These are phyloP conservation scores for Calcarisporium arbuscula DNA, from an alignment of 2,329 filamentous ascomycete genomes.

Conservation along the genomic window DNA sequence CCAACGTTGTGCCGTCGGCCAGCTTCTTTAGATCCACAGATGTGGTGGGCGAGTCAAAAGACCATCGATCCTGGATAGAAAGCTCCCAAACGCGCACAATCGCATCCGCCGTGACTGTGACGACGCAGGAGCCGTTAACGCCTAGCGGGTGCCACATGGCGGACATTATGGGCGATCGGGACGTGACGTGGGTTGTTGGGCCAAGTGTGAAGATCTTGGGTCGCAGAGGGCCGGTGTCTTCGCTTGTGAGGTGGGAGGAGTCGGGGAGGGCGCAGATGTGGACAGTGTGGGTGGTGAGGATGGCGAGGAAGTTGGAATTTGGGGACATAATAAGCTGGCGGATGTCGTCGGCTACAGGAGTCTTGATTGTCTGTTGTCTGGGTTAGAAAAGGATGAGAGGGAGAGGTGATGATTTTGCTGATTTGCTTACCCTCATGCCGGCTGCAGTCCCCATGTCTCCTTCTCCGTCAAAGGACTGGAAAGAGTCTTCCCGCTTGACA, in stretches of 20 bases:
- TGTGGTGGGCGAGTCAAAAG: slow-evolving; percentile 76
- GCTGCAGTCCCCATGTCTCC: slow-evolving; percentile 18
- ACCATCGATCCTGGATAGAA: slow-evolving; percentile 75
- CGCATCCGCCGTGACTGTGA: slow-evolving; percentile 84
- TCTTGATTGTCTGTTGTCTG: slow-evolving; percentile 59
- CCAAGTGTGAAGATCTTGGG: slow-evolving; percentile 88
- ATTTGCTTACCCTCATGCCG: slow-evolving; percentile 26
- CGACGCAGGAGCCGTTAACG: slow-evolving; percentile 70
- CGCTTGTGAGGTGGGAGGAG: slow-evolving; percentile 64
- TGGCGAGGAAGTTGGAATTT: slow-evolving; percentile 72
- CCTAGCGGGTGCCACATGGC: slow-evolving; percentile 91
- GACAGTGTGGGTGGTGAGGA: slow-evolving; percentile 80
- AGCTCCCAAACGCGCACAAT: slow-evolving; percentile 88
- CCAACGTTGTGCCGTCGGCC: slow-evolving; percentile 71
- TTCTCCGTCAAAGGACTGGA: slow-evolving; percentile 27
- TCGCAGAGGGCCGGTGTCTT: slow-evolving; percentile 63
- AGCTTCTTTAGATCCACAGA: slow-evolving; percentile 86
- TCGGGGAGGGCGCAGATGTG: slow-evolving; percentile 85
- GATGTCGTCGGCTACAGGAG: slow-evolving; percentile 74
- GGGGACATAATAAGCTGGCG: slow-evolving; percentile 81
- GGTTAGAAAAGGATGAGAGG: slow-evolving; percentile 4
- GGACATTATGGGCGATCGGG: slow-evolving; percentile 72
- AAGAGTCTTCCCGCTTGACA: slow-evolving; percentile 44
- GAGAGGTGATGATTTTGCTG: neutral
- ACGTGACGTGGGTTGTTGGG: slow-evolving; percentile 84